A percentile compares a stretch with the other conserved stretches of the same genome.
phyloP scores from a whole-genome alignment of 768 basidiomycete genomes.

The Auricularia auricula-judae region DNA sequence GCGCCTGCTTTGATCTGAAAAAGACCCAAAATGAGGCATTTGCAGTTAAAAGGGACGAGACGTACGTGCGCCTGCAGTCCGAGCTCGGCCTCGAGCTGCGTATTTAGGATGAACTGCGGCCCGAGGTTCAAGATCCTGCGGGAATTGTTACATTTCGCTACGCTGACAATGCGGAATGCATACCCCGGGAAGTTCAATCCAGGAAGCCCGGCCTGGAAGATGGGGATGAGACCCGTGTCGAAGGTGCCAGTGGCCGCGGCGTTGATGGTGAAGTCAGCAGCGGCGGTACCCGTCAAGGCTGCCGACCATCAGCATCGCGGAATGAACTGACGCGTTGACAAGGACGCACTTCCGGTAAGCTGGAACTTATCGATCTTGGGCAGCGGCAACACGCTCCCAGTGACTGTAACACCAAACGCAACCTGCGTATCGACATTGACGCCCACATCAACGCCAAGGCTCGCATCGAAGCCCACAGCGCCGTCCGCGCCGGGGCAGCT shows the following conservation, averaged over 20 bases:
- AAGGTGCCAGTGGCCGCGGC: constrained; percentile 19
- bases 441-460: constrained; percentile 12
- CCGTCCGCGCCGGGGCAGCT: constrained; percentile 7
- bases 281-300: constrained; percentile 17
- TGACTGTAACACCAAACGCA: constrained; percentile 16
- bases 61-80: constrained; percentile 29
- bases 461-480: background rate
- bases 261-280: background rate
- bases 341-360: constrained; percentile 22
- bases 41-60: constrained; percentile 37
- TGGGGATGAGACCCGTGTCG: constrained; percentile 31
- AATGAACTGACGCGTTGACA: background rate
- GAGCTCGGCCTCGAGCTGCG: constrained; percentile 23
- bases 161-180: constrained; percentile 2
- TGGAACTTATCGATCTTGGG: constrained; percentile 27
- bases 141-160: background rate
- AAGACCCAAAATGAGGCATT: constrained; percentile 8
- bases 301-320: constrained; percentile 5
- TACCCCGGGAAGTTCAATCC: constrained; percentile 42
- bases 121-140: constrained; percentile 35
- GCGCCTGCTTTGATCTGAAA: constrained; percentile 20
- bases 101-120: constrained; percentile 35
- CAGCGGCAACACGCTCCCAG: constrained; percentile 9
- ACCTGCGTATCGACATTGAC: constrained; percentile 23
- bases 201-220: constrained; percentile 33